Conservation (phyloP, 352 stramenopile genomes). For the Plasmopara halstedii region DNA sequence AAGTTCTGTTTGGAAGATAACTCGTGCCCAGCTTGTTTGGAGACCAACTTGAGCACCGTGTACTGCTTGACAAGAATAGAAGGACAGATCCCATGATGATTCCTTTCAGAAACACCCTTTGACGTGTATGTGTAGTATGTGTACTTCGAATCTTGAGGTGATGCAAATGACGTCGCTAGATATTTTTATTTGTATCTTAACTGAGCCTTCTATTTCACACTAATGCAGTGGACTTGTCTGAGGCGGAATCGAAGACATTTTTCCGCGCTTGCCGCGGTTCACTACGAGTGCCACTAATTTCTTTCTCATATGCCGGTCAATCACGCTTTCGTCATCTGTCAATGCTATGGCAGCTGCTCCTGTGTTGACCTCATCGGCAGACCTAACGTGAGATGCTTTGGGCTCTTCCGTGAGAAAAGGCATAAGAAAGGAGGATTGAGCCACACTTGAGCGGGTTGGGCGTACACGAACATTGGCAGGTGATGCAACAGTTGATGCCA, state of each 20-base stretch:
- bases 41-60: constrained; percentile 40
- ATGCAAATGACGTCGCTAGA: constrained; percentile 10
- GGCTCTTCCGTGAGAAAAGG: constrained; percentile 16
- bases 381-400: constrained; percentile 10
- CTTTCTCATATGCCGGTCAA: constrained; percentile 73
- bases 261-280: constrained; percentile 65
- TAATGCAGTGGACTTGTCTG: constrained; percentile 21
- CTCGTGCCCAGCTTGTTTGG: constrained; percentile 65
- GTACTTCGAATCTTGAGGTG: constrained; percentile 7
- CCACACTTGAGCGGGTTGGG: constrained; percentile 32
- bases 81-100: too few relatives aligned
- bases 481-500: constrained; percentile 64
- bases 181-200: constrained; percentile 17
- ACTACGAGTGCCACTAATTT: constrained; percentile 77
- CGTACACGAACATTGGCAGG: constrained; percentile 68
- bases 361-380: constrained; percentile 5
- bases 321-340: constrained; percentile 55
- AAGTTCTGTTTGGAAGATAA: constrained; percentile 47
- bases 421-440: constrained; percentile 20
- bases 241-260: constrained; percentile 30
- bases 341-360: constrained; percentile 27
- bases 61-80: constrained; percentile 25
- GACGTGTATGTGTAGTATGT: too few relatives aligned
- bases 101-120: too few relatives aligned
- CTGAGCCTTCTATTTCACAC: neutral